Conservation (phyloP, 495 filamentous ascomycete genomes). For the Tuber brumale region DNA sequence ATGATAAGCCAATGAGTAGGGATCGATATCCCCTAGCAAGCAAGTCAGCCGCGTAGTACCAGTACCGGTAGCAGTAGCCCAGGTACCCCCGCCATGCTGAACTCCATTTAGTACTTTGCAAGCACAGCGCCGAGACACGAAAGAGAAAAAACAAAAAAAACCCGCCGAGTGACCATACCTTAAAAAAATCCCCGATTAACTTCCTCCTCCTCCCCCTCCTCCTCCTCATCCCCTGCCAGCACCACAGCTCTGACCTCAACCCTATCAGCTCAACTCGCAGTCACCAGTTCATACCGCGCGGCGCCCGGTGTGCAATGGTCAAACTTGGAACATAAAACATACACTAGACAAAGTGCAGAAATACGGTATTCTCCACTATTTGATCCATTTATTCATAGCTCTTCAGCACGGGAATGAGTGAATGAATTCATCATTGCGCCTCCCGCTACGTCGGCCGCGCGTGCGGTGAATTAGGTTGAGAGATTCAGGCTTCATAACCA, state of each 20-base stretch:
- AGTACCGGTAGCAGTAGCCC: not conserved
- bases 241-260: not conserved
- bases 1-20: not conserved
- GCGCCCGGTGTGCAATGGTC: not conserved
- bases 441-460: not conserved
- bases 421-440: not conserved
- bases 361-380: not conserved
- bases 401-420: too few relatives aligned
- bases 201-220: too few relatives aligned
- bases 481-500: not conserved
- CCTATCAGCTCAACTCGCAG: not conserved
- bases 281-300: not conserved
- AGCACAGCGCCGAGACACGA: not conserved
- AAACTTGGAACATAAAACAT: not conserved
- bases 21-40: not conserved
- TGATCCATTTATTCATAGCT: not conserved
- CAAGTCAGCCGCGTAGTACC: not conserved
- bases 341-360: not conserved
- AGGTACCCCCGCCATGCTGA: not conserved
- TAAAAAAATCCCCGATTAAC: too few relatives aligned
- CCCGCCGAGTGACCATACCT: not conserved
- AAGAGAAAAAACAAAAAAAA: not conserved
- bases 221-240: too few relatives aligned
- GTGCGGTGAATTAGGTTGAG: too few relatives aligned
- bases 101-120: not conserved